These are phyloP conservation scores for Candolleomyces efflorescens DNA, from an alignment of 768 basidiomycete genomes.

Conservation along the genomic window DNA sequence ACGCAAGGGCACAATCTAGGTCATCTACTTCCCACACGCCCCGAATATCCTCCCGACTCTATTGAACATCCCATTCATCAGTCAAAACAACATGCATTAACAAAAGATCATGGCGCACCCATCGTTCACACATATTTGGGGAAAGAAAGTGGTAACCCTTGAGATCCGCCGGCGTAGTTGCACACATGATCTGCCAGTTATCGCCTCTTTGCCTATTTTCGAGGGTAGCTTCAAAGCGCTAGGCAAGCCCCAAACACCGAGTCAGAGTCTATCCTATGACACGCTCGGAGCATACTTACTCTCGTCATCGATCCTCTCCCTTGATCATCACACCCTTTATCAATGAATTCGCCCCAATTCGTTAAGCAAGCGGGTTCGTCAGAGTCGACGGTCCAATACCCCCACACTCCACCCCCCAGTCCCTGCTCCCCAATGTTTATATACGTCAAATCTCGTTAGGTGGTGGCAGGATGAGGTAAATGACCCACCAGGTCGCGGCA, in stretches of 20 bases:
- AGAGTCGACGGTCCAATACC: constrained; percentile 23
- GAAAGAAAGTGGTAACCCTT: constrained; percentile 18
- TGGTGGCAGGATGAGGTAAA: not conserved
- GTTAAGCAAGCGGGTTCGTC: constrained; percentile 24
- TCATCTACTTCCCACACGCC: constrained; percentile 15
- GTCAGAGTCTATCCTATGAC: not conserved
- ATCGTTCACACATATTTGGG: constrained; percentile 16
- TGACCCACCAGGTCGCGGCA: constrained; percentile 25
- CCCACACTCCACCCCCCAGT: constrained; percentile 23
- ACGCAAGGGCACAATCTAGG: not conserved
- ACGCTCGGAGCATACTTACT: constrained; percentile 3
- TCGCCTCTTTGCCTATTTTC: constrained; percentile 21
- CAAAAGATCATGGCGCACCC: constrained; percentile 11
- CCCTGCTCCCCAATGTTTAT: constrained; percentile 12
- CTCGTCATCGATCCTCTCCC: constrained; percentile 14
- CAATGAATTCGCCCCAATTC: constrained; percentile 22
- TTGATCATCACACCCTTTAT: constrained; percentile 19
- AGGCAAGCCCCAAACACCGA: not conserved
- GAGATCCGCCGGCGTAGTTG: constrained; percentile 25
- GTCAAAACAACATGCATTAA: not conserved
- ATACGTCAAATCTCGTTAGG: not conserved
- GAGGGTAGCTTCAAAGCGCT: constrained; percentile 21
- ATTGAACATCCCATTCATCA: not conserved
- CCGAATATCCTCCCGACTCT: constrained; percentile 9
- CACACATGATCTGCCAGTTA: constrained; percentile 29